Percentiles rank a stretch among this genome's conserved stretches.
These are phyloP conservation scores for Suhomyces chickasaworum DNA, from an alignment of 1,139 yeast species.

Conservation along the genomic window DNA sequence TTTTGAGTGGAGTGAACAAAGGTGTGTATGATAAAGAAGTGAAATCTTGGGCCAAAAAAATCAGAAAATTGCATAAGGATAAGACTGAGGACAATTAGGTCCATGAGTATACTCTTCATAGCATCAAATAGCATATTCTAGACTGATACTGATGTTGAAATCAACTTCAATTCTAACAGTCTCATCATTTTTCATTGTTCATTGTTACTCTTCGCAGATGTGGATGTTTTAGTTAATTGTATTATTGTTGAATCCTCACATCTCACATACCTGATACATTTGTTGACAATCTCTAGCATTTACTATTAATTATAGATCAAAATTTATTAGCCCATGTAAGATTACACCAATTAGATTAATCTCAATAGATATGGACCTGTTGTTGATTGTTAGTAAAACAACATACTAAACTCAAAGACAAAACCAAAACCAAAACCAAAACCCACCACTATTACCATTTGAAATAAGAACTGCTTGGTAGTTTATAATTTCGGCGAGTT, in stretches of 20 bases:
- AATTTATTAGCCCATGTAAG: neutral
- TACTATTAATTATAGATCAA: neutral
- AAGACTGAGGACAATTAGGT: conserved; percentile 10
- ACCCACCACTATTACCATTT: no score
- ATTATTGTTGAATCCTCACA: neutral
- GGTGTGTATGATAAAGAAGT: conserved; percentile 48
- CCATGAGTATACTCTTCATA: neutral
- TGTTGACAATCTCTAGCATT: neutral
- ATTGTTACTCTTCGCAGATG: neutral
- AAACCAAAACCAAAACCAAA: no score
- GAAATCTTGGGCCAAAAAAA: conserved; percentile 52
- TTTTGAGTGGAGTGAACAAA: conserved; percentile 45
- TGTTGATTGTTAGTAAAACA: no score
- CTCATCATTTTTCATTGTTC: neutral
- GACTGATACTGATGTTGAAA: neutral
- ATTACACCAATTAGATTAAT: no score
- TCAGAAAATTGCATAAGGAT: conserved; percentile 36
- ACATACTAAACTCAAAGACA: no score
- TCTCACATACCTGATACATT: no score
- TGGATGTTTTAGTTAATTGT: neutral
- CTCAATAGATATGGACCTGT: no score
- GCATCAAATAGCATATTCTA: conserved; percentile 2
- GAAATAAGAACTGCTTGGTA: no score
- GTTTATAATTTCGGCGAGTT: no score
- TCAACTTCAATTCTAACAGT: neutral